Conservation (phyloP, 2,329 filamentous ascomycete genomes). For the Aspergillus calidoustus region DNA sequence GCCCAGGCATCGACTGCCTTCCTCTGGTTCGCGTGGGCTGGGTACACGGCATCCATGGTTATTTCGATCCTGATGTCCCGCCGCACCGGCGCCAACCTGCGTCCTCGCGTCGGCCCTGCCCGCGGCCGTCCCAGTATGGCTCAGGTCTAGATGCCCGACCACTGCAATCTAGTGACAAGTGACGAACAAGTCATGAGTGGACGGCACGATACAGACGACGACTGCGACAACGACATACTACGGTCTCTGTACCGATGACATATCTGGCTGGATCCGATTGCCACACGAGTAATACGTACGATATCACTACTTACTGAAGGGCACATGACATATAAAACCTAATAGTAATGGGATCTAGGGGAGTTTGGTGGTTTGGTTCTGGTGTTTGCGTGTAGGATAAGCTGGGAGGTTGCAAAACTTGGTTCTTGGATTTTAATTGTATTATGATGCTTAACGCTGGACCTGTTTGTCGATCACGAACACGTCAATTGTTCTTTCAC, state of each 20-base stretch:
- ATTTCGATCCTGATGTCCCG: constrained; percentile 46
- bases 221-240: not conserved
- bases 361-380: not conserved
- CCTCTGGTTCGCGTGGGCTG: constrained; percentile 56
- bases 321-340: not conserved
- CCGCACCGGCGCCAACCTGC: constrained; percentile 38
- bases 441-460: not conserved
- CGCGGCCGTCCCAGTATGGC: constrained; percentile 48
- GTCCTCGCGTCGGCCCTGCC: constrained; percentile 36
- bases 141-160: constrained; percentile 44
- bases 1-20: constrained; percentile 57
- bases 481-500: not conserved
- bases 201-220: not conserved
- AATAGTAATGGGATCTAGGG: not conserved
- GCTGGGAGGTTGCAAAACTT: not conserved
- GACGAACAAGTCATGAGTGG: not conserved
- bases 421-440: not conserved
- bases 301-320: not conserved
- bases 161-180: not conserved
- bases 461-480: not conserved
- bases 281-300: not conserved
- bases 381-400: not conserved
- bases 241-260: not conserved
- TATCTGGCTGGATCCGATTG: constrained; percentile 6
- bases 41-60: constrained; percentile 48